Evolutionary conservation across 495 filamentous ascomycete species (phyloP).

Genomic region (Daldinia caldariorum): DNA sequence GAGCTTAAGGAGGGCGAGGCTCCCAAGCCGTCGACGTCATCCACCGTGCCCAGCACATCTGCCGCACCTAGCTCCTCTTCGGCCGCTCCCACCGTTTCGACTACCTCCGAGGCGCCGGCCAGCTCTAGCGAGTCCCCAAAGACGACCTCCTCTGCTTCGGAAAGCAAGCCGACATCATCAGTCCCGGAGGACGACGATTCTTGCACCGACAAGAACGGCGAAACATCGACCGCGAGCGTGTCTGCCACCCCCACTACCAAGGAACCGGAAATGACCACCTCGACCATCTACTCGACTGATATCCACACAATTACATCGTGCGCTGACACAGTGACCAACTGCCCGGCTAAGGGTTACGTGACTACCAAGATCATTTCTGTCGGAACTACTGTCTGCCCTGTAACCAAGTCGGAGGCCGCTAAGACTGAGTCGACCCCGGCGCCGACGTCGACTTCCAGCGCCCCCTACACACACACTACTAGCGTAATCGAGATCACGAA

Average conservation of each 20-base stretch:
- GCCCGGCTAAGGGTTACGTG: constrained; percentile 50
- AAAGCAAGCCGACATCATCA: constrained; percentile 13
- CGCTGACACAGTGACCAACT: constrained; percentile 67
- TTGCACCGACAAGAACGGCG: constrained; percentile 28
- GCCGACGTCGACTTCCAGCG: constrained; percentile 25
- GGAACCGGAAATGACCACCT: constrained; percentile 32
- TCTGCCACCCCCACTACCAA: constrained; percentile 21
- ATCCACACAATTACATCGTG: constrained; percentile 68
- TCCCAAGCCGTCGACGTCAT: constrained; percentile 47
- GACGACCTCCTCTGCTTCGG: constrained; percentile 25
- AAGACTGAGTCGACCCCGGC: too few relatives aligned
- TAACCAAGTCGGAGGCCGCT: background rate
- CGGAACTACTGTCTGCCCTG: constrained; percentile 48
- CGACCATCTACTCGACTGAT: constrained; percentile 44
- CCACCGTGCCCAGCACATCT: constrained; percentile 37
- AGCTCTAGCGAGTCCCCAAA: constrained; percentile 14
- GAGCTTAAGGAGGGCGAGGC: constrained; percentile 34
- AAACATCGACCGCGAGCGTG: constrained; percentile 17
- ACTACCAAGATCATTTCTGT: constrained; percentile 41
- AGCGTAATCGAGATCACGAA: constrained; percentile 30
- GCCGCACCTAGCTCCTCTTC: constrained; percentile 15
- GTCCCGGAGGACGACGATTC: constrained; percentile 24
- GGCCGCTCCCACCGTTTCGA: constrained; percentile 8
- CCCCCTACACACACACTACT: constrained; percentile 25
- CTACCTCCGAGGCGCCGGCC: constrained; percentile 2